These are phyloP conservation scores for Dryas integrifolia DNA, from an alignment of 331 rosid species.

Conservation along the genomic window DNA sequence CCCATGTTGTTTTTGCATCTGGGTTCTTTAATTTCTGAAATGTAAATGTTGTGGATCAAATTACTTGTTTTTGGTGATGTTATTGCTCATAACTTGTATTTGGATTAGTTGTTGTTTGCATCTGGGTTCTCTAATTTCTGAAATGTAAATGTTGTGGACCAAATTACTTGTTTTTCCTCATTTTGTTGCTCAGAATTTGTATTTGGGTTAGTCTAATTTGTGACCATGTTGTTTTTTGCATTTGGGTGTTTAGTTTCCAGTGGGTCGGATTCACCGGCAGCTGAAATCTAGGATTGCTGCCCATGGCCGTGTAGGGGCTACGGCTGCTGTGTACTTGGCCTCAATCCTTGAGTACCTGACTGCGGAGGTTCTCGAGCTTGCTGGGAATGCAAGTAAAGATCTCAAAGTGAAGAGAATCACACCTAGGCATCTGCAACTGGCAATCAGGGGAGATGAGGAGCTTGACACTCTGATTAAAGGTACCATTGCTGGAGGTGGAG, in stretches of 20 bases:
- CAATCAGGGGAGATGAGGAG: slow-evolving; percentile 95
- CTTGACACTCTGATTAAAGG: slow-evolving; percentile 93
- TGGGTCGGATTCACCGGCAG: slow-evolving; percentile 91
- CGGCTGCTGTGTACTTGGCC: slow-evolving; percentile 92
- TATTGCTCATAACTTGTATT: neutral
- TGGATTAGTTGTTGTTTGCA: slow-evolving; percentile 6
- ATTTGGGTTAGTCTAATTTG: neutral
- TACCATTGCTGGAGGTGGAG: slow-evolving; percentile 98
- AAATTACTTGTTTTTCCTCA: neutral
- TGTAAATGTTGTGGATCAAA: neutral
- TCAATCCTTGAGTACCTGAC: slow-evolving; percentile 93
- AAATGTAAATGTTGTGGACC: neutral
- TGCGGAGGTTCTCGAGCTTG: slow-evolving; percentile 91
- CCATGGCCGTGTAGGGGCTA: slow-evolving; percentile 94
- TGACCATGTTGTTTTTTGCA: neutral
- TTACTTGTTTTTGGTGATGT: neutral
- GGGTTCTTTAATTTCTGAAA: too few relatives aligned
- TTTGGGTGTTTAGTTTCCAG: slow-evolving; percentile 62
- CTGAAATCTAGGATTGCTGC: slow-evolving; percentile 72
- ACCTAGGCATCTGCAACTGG: slow-evolving; percentile 92
- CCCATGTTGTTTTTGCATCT: neutral
- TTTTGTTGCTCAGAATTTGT: neutral
- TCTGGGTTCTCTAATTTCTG: neutral
- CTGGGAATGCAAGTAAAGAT: slow-evolving; percentile 97
- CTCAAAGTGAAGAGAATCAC: slow-evolving; percentile 95